phyloP scores from a whole-genome alignment of 139 green algal genomes.

The Eudorina sp. region DNA sequence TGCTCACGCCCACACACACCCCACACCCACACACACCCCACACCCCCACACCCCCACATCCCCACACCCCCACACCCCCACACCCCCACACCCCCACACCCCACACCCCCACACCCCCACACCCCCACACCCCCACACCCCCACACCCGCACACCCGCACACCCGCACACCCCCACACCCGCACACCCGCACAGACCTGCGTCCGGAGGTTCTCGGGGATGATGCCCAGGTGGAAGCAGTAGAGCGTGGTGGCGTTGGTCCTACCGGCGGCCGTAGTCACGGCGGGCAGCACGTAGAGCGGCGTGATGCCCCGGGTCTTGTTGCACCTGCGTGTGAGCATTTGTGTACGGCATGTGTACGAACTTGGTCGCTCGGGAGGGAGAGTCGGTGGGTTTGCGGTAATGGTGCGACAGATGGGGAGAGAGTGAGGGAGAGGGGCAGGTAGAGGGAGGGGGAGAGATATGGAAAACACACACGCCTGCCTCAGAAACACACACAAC shows the following conservation, averaged over 20 bases:
- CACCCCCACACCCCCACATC: too few species aligned
- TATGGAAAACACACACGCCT: background rate
- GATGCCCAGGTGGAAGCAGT: background rate
- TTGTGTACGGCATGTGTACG: background rate
- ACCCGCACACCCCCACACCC: too few species aligned
- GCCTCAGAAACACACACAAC: background rate
- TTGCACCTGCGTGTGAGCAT: background rate
- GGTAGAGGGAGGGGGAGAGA: too few species aligned
- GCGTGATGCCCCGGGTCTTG: background rate
- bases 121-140: background rate
- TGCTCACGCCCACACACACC: too few species aligned
- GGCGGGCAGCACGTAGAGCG: background rate
- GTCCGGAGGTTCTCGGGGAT: background rate
- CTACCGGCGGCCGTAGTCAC: background rate
- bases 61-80: too few species aligned
- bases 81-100: background rate
- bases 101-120: background rate
- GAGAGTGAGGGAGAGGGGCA: too few species aligned
- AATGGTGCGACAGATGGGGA: too few species aligned
- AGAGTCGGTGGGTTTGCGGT: background rate
- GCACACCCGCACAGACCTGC: background rate
- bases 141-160: too few species aligned
- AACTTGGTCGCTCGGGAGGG: too few species aligned
- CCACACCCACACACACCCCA: too few species aligned
- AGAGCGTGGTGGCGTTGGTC: background rate